Percentiles rank a stretch among this genome's conserved stretches.
These are phyloP conservation scores for Lepidopterella palustris DNA, from an alignment of 495 filamentous ascomycete species.

Conservation along the genomic window DNA sequence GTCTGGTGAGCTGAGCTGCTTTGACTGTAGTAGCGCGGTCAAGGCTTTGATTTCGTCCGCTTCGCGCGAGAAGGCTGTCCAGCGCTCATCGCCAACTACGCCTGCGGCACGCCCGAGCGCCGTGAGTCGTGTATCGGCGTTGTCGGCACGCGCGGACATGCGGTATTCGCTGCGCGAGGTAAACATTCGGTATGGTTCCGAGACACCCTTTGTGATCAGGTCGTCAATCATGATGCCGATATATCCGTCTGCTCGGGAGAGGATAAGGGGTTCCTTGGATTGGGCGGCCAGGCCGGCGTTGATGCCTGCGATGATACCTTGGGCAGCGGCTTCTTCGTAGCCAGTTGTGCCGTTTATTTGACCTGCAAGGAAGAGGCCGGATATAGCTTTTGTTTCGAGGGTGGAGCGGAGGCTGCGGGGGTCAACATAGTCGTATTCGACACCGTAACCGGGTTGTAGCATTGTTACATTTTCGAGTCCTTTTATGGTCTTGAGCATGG, in stretches of 20 bases:
- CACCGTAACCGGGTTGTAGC: conserved; percentile 95
- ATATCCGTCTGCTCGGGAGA: conserved; percentile 84
- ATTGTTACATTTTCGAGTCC: conserved; percentile 87
- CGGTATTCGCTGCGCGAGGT: conserved; percentile 93
- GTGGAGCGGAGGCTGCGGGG: conserved; percentile 79
- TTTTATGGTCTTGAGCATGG: conserved; percentile 72
- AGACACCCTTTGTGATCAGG: conserved; percentile 92
- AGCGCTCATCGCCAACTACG: conserved; percentile 71
- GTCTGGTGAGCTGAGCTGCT: conserved; percentile 46
- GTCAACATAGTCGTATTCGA: conserved; percentile 98
- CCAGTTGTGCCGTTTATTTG: conserved; percentile 98
- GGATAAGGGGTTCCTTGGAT: conserved; percentile 52
- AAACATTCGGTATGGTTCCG: conserved; percentile 98
- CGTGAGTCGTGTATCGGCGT: conserved; percentile 85
- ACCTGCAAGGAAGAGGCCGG: conserved; percentile 84
- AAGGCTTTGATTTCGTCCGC: conserved; percentile 59
- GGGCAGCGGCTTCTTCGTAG: conserved; percentile 93
- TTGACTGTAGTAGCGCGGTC: conserved; percentile 49
- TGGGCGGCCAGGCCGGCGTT: conserved; percentile 81
- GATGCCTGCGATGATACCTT: conserved; percentile 86
- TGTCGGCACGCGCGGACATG: conserved; percentile 84
- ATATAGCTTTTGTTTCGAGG: conserved; percentile 88
- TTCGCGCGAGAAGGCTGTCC: conserved; percentile 60
- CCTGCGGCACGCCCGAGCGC: conserved; percentile 68
- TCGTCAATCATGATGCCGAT: conserved; percentile 99